Conservation (phyloP, 1,284 basidiomycete species). For the Malassezia nana region DNA sequence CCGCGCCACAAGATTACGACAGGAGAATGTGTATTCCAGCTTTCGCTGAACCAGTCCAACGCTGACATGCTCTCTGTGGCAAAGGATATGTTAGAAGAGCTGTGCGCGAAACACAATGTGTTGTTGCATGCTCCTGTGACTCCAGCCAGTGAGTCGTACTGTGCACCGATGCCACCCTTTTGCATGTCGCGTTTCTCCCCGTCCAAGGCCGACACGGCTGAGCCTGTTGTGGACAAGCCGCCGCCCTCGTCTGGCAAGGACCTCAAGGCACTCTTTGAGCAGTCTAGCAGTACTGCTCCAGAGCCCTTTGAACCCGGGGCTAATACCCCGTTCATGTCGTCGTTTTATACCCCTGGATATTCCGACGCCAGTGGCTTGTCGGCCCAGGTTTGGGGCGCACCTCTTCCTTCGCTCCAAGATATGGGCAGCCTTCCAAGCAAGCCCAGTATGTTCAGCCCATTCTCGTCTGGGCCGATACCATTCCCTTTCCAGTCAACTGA, state of each 20-base stretch:
- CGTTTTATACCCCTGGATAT: conserved; percentile 40
- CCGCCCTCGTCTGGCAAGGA: conserved; percentile 62
- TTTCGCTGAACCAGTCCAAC: conserved; percentile 75
- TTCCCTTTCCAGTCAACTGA: conserved; percentile 12
- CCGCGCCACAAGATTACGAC: conserved; percentile 46
- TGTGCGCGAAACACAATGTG: conserved; percentile 60
- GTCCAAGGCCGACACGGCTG: not conserved
- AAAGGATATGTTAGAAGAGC: conserved; percentile 80
- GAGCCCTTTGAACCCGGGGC: conserved; percentile 26
- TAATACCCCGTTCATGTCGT: conserved; percentile 21
- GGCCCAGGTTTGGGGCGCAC: conserved; percentile 42
- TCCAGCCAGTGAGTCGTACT: not conserved
- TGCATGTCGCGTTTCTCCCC: conserved; percentile 69
- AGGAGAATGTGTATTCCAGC: conserved; percentile 74
- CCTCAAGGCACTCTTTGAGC: conserved; percentile 81
- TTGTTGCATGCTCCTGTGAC: not conserved
- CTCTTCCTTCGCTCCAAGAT: conserved; percentile 22
- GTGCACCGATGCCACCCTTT: conserved; percentile 86
- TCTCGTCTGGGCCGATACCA: conserved; percentile 8
- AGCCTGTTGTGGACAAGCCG: conserved; percentile 56
- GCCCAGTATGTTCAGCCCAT: conserved; percentile 13
- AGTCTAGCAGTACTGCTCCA: conserved; percentile 14
- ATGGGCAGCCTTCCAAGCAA: conserved; percentile 19
- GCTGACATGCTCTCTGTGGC: conserved; percentile 71
- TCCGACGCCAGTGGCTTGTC: conserved; percentile 27